Conservation (phyloP, 2,329 filamentous ascomycete species). For the Botrytis hyacinthi region DNA sequence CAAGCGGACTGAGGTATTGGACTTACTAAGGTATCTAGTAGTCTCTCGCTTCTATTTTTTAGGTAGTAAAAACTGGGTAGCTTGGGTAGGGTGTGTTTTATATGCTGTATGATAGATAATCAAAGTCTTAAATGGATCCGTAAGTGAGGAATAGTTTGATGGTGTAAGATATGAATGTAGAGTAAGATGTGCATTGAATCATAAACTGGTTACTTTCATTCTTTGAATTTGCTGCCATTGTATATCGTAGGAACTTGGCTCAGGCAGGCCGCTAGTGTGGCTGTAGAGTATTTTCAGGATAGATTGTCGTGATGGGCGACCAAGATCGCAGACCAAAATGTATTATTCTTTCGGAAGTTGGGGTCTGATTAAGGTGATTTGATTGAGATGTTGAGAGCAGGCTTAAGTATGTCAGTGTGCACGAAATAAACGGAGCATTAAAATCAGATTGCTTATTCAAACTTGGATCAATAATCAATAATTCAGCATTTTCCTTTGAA, state of each 20-base stretch:
- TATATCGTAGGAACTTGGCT: neutral
- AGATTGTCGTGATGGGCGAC: neutral
- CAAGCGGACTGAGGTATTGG: conserved; percentile 4
- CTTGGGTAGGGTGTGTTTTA: conserved; percentile 3
- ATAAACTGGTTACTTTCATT: neutral
- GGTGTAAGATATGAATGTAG: neutral
- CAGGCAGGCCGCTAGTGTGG: neutral
- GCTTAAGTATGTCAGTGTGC: neutral
- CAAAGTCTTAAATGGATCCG: neutral
- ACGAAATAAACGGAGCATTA: too few species aligned
- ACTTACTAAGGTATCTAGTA: neutral
- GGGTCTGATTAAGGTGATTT: neutral
- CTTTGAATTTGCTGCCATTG: neutral
- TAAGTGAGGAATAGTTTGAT: neutral
- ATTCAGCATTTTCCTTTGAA: too few species aligned
- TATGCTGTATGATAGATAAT: conserved; percentile 17
- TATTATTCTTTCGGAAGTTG: neutral
- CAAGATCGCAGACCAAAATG: neutral
- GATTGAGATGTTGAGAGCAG: neutral
- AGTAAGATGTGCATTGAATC: neutral
- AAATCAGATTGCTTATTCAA: too few species aligned
- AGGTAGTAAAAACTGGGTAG: neutral
- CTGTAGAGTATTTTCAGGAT: neutral
- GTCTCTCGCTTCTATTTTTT: neutral
- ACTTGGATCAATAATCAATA: too few species aligned